These are phyloP conservation scores for Alliaria petiolata DNA, from an alignment of 345 rosid genomes.

Conservation along the genomic window DNA sequence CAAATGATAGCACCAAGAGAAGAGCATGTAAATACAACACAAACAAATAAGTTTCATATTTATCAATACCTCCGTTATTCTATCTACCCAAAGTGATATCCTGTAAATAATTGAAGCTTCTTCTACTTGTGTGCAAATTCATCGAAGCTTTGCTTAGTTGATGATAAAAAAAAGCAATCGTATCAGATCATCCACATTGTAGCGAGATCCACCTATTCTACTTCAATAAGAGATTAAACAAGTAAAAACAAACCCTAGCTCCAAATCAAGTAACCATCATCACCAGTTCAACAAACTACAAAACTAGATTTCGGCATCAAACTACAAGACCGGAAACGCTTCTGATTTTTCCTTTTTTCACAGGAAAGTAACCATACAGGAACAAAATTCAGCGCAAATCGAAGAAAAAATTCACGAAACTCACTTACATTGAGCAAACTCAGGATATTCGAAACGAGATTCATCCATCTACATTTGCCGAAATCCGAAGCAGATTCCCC, in stretches of 20 bases:
- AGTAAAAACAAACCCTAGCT: not conserved
- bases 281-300: not conserved
- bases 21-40: not conserved
- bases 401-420: not conserved
- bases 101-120: not conserved
- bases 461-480: not conserved
- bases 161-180: not conserved
- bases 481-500: not conserved
- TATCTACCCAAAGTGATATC: not conserved
- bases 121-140: not conserved
- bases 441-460: not conserved
- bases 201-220: not conserved
- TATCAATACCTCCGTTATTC: not conserved
- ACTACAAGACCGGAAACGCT: not conserved
- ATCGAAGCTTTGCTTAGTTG: not conserved
- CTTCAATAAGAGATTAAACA: not conserved
- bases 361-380: not conserved
- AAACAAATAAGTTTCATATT: not conserved
- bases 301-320: not conserved
- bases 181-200: not conserved
- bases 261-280: not conserved
- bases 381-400: not conserved
- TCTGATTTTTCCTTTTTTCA: not conserved
- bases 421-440: slow-evolving; percentile 14
- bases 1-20: not conserved